Evolutionary conservation across 140 eudicot genomes (phyloP), one percentile per base, ranked within the genome.

Genomic region (Senecio squalidus): DNA sequence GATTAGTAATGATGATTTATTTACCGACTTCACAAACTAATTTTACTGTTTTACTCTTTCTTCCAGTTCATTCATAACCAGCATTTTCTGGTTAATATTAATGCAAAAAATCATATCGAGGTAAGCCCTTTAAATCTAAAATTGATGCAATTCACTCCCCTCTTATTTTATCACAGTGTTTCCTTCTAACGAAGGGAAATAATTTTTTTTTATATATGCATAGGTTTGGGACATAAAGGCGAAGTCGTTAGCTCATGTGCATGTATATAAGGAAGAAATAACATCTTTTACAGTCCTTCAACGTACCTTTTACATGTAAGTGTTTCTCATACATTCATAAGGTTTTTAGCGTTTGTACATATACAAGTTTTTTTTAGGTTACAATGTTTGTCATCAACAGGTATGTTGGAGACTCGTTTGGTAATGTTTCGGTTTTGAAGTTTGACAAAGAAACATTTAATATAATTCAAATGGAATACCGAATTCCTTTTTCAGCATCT

Each of bases 151-250:
- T 70, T 53, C 22, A 28, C 34, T 22, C 43, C 9, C 48, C 30
- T 26, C 39, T 24, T 15, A 30, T 14, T 34, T 39, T 60, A 27
- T 31, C 38, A 16, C 38, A 33, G 29, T 44, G 6, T 23, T 21
- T 60, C 29, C 46, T 18, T 28, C 44, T 24, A 18, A 38, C 40
- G 13, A 21, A 53, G 60, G 64, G 45, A 27, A 52, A 27, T 21
- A 55, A 58, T 18, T 38, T 75, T 15, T 9, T 33, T 8, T 56
- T 54, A 52, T 40, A 28, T 52, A 30, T 45, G 15, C 64, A 60
- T 72, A 91, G 98, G 99, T 84, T 44, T 93, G 99, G 99, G 89
- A 93, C 76, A 58, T 82, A 54, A 79, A 80, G 30, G 68, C 17
- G 48, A 84, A 80, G 63, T 29, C 68, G 18, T 63, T 87, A 68